These are phyloP conservation scores for Ascochyta lentis DNA, from an alignment of 2,329 filamentous ascomycete species.

Conservation along the genomic window DNA sequence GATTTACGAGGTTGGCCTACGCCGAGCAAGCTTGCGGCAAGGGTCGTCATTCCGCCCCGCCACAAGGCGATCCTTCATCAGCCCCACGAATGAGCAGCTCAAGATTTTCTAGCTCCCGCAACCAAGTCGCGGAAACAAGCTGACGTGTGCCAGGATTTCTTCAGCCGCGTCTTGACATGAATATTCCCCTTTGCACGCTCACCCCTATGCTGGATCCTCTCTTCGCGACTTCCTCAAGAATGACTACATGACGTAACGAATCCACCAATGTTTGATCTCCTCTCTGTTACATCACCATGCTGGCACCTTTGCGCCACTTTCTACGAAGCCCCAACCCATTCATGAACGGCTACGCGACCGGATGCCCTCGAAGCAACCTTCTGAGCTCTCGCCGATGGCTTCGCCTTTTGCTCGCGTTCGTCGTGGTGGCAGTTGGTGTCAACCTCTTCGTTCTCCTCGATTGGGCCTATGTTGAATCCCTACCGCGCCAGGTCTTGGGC, in stretches of 20 bases:
- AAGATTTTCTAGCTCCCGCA: constrained; percentile 6
- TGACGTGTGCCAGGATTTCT: constrained; percentile 5
- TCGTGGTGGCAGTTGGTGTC: constrained; percentile 11
- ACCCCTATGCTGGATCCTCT: not conserved
- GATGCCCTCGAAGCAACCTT: constrained; percentile 3
- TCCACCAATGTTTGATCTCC: not conserved
- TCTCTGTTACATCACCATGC: not conserved
- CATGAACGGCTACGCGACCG: constrained; percentile 13
- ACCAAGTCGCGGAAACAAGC: constrained; percentile 9
- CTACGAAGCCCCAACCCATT: constrained; percentile 9
- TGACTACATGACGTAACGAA: constrained; percentile 4
- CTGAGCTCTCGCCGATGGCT: constrained; percentile 10
- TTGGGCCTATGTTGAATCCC: constrained; percentile 8
- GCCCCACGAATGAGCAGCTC: constrained; percentile 8
- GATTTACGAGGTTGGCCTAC: constrained; percentile 1
- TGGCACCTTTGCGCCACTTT: constrained; percentile 14
- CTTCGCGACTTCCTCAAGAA: not conserved
- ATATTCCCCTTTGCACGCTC: not conserved
- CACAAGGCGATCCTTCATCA: not conserved
- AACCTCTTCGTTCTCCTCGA: constrained; percentile 22
- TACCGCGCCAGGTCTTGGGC: constrained; percentile 12
- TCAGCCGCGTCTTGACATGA: constrained; percentile 2
- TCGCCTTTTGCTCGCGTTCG: constrained; percentile 11
- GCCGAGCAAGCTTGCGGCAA: constrained; percentile 6
- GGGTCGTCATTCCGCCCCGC: not conserved